These are phyloP conservation scores for maize (Zea mays) DNA, from an alignment of 176 grass and related monocot genomes.

Conservation along the genomic window DNA sequence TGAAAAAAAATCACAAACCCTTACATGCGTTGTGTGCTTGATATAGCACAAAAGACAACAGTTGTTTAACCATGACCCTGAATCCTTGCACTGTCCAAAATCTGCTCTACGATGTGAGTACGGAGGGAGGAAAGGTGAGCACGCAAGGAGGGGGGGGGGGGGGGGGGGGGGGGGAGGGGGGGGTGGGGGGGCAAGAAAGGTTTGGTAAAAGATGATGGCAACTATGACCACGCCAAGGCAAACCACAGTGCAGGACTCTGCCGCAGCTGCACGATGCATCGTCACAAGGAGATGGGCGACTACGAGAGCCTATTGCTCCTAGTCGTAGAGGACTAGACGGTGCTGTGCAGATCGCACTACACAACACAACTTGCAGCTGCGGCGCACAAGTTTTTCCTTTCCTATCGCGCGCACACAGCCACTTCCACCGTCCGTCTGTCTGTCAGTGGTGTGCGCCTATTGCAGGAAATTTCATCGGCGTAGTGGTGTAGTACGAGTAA, in stretches of 20 bases:
- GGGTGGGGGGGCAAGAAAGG: too few species aligned
- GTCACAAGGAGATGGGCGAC: neutral
- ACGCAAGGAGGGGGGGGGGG: neutral
- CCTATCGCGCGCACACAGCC: neutral
- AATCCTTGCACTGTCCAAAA: neutral
- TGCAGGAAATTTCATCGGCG: conserved; percentile 2
- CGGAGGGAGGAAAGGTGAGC: neutral
- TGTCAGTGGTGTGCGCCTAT: conserved; percentile 1
- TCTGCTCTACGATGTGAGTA: neutral
- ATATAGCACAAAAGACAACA: neutral
- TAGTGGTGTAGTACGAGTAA: neutral
- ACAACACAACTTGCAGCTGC: conserved; percentile 18
- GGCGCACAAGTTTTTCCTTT: neutral
- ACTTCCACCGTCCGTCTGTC: neutral
- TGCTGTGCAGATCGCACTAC: conserved; percentile 45
- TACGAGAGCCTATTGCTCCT: neutral
- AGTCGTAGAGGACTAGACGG: neutral
- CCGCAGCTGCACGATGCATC: neutral
- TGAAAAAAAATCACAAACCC: conserved; percentile 3
- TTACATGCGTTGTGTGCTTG: neutral
- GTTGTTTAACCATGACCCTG: neutral
- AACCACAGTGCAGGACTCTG: conserved; percentile 3
- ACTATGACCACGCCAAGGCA: conserved; percentile 19
- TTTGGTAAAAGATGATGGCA: conserved; percentile 11
- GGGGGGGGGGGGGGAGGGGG: too few species aligned